Evolutionary conservation across 306 rosid species (phyloP), one percentile per base, ranked within the genome.

Genomic region (Astragalus glycyphyllos): DNA sequence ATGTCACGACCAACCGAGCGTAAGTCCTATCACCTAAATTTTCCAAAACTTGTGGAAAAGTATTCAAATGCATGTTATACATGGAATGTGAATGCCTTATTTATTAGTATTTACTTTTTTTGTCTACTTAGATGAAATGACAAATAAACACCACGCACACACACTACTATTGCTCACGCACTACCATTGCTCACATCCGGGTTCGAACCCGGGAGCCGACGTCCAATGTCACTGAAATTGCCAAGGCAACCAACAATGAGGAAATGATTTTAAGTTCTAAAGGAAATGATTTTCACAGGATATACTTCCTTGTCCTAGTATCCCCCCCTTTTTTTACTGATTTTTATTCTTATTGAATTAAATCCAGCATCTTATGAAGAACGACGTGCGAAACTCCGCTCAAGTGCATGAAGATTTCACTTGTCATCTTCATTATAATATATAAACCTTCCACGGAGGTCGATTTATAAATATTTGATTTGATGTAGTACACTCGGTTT

Each of bases 1-100:
- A 67, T 84, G 84, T 87, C 87, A 37, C 89, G 97, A 71, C 94
- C 98, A 73, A 93, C 96, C 35, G 98, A 90, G 73, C 94, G 97
- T 93, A 77, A 93, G 98, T 83, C 55, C 41, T 64, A 4, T 16
- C 15, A 23, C 77, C 12, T 80, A 12, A 45, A 37, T 78, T 45
- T 56, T 47, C 47, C 58, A n/a, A 81, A 58, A 60, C 61, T 35
- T 13, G 64, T 45, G 12, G 59, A 11, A 73, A 75, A 61, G 32
- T 66, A n/a, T 38, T 35, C 4, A 12, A 62, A 69, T 31, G 75
- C 60, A 41, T 68, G 65, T n/a, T 54, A 57, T 41, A 58, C 57
- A 11, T 76, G 60, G 67, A 62, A 42, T 34, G 11, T 67, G 48
- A 11, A 41, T 80, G 59, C 54, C 23, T 47, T 11, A 23, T 49